Conservation (phyloP, 176 grass and related monocot genomes). For the Triticum dicoccoides region DNA sequence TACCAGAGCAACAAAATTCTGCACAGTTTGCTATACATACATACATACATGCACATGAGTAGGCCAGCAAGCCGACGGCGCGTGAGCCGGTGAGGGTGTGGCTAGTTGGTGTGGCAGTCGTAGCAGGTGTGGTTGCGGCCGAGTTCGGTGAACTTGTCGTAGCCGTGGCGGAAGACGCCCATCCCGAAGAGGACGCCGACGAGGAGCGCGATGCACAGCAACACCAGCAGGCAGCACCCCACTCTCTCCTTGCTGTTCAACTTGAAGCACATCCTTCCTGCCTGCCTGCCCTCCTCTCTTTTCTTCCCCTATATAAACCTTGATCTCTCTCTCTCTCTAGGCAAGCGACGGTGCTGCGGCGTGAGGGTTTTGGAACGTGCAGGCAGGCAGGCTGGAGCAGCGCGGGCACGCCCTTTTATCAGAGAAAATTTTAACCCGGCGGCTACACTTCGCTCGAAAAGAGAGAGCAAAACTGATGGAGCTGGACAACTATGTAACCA, state of each 20-base stretch:
- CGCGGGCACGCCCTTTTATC: slow-evolving; percentile 3
- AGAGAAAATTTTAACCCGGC: neutral
- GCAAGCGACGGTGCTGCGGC: neutral
- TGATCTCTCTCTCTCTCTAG: neutral
- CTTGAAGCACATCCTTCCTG: slow-evolving; percentile 22
- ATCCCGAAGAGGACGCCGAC: slow-evolving; percentile 60
- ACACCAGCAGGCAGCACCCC: slow-evolving; percentile 42
- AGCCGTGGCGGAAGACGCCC: slow-evolving; percentile 56
- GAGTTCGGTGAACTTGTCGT: slow-evolving; percentile 27
- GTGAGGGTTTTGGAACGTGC: neutral
- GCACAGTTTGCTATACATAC: neutral
- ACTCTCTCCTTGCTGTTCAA: slow-evolving; percentile 24
- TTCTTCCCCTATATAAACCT: neutral
- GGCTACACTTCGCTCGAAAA: neutral
- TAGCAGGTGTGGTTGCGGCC: slow-evolving; percentile 54
- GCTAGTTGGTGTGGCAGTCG: slow-evolving; percentile 32
- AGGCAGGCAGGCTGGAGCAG: neutral
- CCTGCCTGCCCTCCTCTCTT: neutral
- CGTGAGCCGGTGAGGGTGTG: too few species aligned
- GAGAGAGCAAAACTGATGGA: neutral
- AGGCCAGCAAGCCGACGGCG: too few species aligned
- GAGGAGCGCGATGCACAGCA: slow-evolving; percentile 32
- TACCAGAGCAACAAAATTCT: neutral
- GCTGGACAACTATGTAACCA: neutral
- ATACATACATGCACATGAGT: neutral